Percentiles rank a stretch among this genome's conserved stretches.
Conservation (phyloP, 2,329 filamentous ascomycete genomes). For the Septoria petroselini region DNA sequence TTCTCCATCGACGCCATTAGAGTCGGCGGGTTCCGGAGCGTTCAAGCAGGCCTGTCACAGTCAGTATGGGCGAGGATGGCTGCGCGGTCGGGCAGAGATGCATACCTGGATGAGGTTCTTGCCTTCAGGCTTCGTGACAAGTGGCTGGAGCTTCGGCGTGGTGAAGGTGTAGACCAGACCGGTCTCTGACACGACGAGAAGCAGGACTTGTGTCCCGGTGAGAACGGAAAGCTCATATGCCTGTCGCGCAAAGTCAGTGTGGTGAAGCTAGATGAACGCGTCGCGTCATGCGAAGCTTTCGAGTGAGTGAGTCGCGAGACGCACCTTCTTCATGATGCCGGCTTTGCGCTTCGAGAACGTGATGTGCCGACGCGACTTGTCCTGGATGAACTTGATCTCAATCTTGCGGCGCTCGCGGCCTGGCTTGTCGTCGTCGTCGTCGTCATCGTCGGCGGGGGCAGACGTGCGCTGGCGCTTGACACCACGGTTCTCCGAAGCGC, state of each 20-base stretch:
- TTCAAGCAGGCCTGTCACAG: slow-evolving; percentile 82
- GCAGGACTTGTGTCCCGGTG: slow-evolving; percentile 93
- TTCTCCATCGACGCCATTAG: slow-evolving; percentile 56
- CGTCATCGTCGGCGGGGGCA: slow-evolving; percentile 73
- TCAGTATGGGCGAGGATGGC: slow-evolving; percentile 1
- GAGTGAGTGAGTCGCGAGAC: slow-evolving; percentile 4
- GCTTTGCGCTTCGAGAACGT: slow-evolving; percentile 99
- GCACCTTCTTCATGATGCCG: slow-evolving; percentile 99
- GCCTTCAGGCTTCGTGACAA: slow-evolving; percentile 97
- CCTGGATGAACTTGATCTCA: slow-evolving; percentile 99
- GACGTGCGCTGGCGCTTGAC: slow-evolving; percentile 83
- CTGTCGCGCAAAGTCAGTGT: slow-evolving; percentile 48
- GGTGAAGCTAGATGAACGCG: slow-evolving; percentile 11
- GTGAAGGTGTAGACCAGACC: slow-evolving; percentile 98
- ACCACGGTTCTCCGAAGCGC: slow-evolving; percentile 68
- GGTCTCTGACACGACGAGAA: slow-evolving; percentile 95
- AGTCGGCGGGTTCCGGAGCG: slow-evolving; percentile 83
- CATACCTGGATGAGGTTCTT: slow-evolving; percentile 97
- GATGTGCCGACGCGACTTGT: slow-evolving; percentile 98
- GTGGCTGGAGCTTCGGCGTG: slow-evolving; percentile 94
- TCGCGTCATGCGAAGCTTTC: slow-evolving; percentile 16
- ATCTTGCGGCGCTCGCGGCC: slow-evolving; percentile 98
- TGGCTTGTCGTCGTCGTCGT: slow-evolving; percentile 96
- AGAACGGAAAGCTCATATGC: slow-evolving; percentile 97
- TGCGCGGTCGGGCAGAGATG: slow-evolving; percentile 12